These are phyloP conservation scores for Xylariaceae sp. DNA, from an alignment of 2,329 filamentous ascomycete species.

Conservation along the genomic window DNA sequence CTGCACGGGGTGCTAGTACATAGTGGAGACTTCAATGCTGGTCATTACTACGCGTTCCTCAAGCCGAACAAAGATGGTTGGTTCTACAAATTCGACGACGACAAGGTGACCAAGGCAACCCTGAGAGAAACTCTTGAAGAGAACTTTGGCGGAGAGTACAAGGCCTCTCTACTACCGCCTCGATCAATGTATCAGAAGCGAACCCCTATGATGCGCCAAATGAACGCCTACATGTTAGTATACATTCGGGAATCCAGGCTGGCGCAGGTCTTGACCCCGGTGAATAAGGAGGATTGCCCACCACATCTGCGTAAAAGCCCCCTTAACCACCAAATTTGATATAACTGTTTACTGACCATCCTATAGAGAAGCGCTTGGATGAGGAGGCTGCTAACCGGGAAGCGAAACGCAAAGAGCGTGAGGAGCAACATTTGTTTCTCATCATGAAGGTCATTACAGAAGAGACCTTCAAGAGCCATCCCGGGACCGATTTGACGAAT, in stretches of 20 bases:
- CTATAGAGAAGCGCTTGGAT: conserved; percentile 62
- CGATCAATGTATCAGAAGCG: conserved; percentile 50
- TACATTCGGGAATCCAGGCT: conserved; percentile 85
- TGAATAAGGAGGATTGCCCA: conserved; percentile 74
- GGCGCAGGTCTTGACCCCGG: conserved; percentile 74
- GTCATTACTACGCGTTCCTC: conserved; percentile 96
- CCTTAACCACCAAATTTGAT: conserved; percentile 19
- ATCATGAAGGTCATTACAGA: conserved; percentile 76
- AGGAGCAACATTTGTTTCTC: conserved; percentile 92
- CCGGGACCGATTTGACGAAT: conserved; percentile 75
- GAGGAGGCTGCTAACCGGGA: conserved; percentile 76
- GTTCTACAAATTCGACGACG: conserved; percentile 97
- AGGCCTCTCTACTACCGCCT: conserved; percentile 41
- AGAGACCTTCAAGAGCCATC: conserved; percentile 71
- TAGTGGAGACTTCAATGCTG: conserved; percentile 92
- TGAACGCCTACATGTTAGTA: conserved; percentile 97
- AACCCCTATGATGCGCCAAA: conserved; percentile 56
- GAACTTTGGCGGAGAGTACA: conserved; percentile 89
- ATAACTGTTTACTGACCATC: conserved; percentile 8
- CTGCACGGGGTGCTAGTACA: conserved; percentile 94
- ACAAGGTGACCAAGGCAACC: conserved; percentile 91
- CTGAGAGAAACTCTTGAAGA: conserved; percentile 89
- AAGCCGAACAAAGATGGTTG: conserved; percentile 89
- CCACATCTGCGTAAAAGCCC: conserved; percentile 63
- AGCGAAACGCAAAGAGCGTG: conserved; percentile 76